Evolutionary conservation across 495 filamentous ascomycete species (phyloP).

Genomic region (Trichoderma asperelloides): DNA sequence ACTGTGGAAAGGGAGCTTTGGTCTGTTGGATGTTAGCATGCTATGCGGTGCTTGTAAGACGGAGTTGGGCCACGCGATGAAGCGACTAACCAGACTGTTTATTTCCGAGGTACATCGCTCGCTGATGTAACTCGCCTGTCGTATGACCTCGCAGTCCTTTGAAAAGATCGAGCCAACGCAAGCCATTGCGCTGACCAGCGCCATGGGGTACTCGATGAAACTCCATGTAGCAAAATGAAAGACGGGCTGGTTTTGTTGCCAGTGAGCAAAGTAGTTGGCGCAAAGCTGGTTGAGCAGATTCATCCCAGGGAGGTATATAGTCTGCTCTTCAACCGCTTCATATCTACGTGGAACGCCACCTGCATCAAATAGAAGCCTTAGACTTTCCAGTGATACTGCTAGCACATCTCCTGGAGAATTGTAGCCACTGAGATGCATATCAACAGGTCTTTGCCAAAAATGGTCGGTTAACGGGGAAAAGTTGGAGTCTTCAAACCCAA

Average conservation of each 20-base stretch:
- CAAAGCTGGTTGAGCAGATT: neutral
- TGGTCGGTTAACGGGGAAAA: too few relatives aligned
- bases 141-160: neutral
- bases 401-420: neutral
- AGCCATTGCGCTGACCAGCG: neutral
- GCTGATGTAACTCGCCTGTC: neutral
- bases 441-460: too few relatives aligned
- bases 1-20: neutral
- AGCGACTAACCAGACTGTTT: neutral
- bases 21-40: neutral
- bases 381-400: neutral
- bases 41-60: neutral
- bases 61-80: neutral
- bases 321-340: neutral
- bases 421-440: neutral
- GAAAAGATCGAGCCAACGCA: neutral
- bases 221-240: neutral
- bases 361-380: neutral
- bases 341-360: neutral
- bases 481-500: too few relatives aligned
- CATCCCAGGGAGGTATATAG: neutral
- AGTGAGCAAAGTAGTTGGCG: neutral
- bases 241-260: neutral
- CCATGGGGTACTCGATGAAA: neutral
- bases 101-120: neutral